Percentiles rank a stretch among this genome's conserved stretches.
phyloP scores from a whole-genome alignment of 2,329 filamentous ascomycete species.

The Tolypocladium ovalisporum region DNA sequence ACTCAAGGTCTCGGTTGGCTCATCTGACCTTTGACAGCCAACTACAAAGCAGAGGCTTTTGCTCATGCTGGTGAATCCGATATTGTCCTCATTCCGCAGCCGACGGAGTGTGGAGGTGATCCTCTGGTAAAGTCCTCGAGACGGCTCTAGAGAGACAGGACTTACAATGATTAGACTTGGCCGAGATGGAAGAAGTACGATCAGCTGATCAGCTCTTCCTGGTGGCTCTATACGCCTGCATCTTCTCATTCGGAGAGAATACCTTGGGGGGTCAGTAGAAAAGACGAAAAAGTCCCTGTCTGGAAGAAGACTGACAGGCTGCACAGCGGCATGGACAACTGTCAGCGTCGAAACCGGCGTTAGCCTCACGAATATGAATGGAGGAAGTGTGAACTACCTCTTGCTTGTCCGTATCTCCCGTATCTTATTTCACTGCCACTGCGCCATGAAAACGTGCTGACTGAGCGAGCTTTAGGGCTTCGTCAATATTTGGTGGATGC shows the following conservation, averaged over 20 bases:
- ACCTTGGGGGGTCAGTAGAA: neutral
- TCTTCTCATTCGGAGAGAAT: neutral
- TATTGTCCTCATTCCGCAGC: neutral
- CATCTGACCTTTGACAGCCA: neutral
- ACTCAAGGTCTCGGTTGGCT: neutral
- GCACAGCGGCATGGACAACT: neutral
- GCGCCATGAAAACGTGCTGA: neutral
- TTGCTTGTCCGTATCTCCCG: neutral
- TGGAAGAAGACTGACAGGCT: neutral
- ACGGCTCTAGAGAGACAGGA: too few species aligned
- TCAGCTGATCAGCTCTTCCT: neutral
- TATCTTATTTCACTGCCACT: neutral
- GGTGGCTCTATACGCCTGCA: neutral
- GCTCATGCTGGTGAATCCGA: neutral
- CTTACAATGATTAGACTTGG: neutral
- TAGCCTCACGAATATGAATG: neutral
- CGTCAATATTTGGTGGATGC: neutral
- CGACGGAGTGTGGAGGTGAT: neutral
- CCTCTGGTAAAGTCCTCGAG: neutral
- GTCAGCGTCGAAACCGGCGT: neutral
- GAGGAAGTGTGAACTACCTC: neutral
- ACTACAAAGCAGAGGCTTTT: neutral
- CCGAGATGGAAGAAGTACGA: neutral
- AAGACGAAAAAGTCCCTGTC: neutral
- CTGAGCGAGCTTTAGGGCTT: neutral